Evolutionary conservation across 2,329 filamentous ascomycete species (phyloP).

Genomic region (Colletotrichum falcatum): DNA sequence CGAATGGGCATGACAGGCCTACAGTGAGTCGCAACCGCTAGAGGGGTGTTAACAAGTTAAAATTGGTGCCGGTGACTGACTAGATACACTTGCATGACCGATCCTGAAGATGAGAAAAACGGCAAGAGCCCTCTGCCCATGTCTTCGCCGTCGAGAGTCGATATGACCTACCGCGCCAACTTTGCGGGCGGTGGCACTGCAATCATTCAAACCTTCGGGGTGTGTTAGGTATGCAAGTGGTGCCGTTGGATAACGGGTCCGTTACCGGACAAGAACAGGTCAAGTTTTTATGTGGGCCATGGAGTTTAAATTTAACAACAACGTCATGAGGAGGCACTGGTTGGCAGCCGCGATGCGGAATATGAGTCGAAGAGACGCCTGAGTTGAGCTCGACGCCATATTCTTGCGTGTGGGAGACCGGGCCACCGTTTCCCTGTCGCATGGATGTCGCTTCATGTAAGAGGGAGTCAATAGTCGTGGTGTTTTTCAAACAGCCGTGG

Average conservation of each 20-base stretch:
- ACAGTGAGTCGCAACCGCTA: not conserved
- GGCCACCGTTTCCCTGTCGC: slow-evolving; percentile 54
- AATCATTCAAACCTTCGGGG: not conserved
- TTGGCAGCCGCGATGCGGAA: not conserved
- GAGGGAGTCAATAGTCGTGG: slow-evolving; percentile 70
- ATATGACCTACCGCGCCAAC: too few relatives aligned
- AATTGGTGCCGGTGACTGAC: not conserved
- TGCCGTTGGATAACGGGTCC: too few relatives aligned
- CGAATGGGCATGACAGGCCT: not conserved
- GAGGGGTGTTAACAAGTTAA: not conserved
- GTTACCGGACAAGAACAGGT: not conserved
- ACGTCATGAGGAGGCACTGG: not conserved
- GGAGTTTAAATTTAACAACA: not conserved
- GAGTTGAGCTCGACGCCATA: slow-evolving; percentile 54
- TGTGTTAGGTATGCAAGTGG: not conserved
- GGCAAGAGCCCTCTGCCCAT: too few relatives aligned
- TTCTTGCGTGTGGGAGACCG: slow-evolving; percentile 53
- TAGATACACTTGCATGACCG: too few relatives aligned
- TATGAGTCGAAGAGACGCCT: slow-evolving; percentile 51
- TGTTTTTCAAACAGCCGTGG: slow-evolving; percentile 64
- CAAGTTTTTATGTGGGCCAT: not conserved
- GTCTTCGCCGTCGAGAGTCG: too few relatives aligned
- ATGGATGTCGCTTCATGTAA: slow-evolving; percentile 60
- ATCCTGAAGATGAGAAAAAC: too few relatives aligned
- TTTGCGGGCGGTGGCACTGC: too few relatives aligned